These are phyloP conservation scores for Lichtheimia ramosa DNA, from an alignment of 371 early-diverging fungal species.

Conservation along the genomic window DNA sequence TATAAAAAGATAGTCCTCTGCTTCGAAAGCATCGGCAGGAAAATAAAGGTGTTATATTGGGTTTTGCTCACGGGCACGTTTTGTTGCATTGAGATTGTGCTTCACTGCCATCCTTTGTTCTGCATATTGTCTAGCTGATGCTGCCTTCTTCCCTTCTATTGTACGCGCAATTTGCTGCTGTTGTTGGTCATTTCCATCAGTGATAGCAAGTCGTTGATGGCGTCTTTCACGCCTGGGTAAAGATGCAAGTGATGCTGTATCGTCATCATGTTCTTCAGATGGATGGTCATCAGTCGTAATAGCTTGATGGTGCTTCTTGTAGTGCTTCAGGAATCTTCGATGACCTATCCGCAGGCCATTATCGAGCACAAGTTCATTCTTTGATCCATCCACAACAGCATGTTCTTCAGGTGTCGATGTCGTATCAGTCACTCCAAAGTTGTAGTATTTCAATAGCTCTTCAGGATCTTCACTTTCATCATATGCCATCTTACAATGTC, in stretches of 20 bases:
- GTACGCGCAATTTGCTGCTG: slow-evolving; percentile 2
- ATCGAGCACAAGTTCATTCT: slow-evolving; percentile 78
- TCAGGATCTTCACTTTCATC: slow-evolving; percentile 88
- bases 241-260: slow-evolving; percentile 1
- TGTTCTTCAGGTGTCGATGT: slow-evolving; percentile 20
- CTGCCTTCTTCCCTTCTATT: slow-evolving; percentile 6
- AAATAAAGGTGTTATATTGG: slow-evolving; percentile 7
- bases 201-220: slow-evolving; percentile 12
- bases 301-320: slow-evolving; percentile 63
- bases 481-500: slow-evolving; percentile 94
- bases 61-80: slow-evolving; percentile 15
- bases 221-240: slow-evolving; percentile 16
- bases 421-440: slow-evolving; percentile 58
- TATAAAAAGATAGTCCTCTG: too few species aligned
- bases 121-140: slow-evolving; percentile 7
- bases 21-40: too few species aligned
- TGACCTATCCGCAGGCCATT: slow-evolving; percentile 84
- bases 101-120: slow-evolving; percentile 12
- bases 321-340: slow-evolving; percentile 74
- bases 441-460: slow-evolving; percentile 90
- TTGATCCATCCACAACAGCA: too few species aligned
- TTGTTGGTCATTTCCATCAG: slow-evolving; percentile 6
- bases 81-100: slow-evolving; percentile 15
- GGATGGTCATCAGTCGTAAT: slow-evolving; percentile 1
- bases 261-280: background rate